Evolutionary conservation across 2,329 filamentous ascomycete genomes (phyloP), one percentile per base, ranked within the genome.

Genomic region (Neophaeococcomyces aloes): DNA sequence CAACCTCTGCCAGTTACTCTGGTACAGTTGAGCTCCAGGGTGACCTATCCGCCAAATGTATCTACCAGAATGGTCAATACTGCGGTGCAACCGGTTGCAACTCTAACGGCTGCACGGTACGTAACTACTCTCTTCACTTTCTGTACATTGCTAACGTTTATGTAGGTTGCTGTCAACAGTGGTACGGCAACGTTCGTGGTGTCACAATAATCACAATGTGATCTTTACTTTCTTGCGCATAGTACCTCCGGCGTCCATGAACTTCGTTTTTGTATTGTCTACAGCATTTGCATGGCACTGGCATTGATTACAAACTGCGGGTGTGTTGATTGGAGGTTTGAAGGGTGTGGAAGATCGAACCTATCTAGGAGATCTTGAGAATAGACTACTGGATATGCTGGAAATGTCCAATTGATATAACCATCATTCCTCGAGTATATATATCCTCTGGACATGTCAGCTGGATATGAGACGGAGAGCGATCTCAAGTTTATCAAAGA

Each of bases 1-100:
- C 84, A 44, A 86, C 78, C 55, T 61, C 64, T 14, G 79, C 77
- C 29, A 64, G 69, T 49, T 79, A 94, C 30, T 73, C 87, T 63
- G 94, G 83, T 69, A 83, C 82, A 60, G 78, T 95, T 59, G 75
- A 80, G 57, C 82, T 95, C 53, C 68, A 59, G 33, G 87, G 86
- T 44, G 81, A 85, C 47, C 61, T 77, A 33, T 66, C 61, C 46
- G 71, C 70, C 38, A 65, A 60, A 38, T 94, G 86, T 75, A 76
- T 72, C 52, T 81, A 81, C 58, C 67, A 75, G 51, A 68, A 78
- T 49, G 81, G 81, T 45, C 55, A 68, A 49, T 91, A 80, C 68
- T 74, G 71, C 56, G 64, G 66, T 46, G 68, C 62, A 18, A 60
- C 59, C 23, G 65, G 67, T 45, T 69, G 65, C 47, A 74, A 74